A percentile compares a stretch with the other conserved stretches of the same genome.
Evolutionary conservation across 768 basidiomycete genomes (phyloP).

Genomic region (Mycena sanguinolenta): DNA sequence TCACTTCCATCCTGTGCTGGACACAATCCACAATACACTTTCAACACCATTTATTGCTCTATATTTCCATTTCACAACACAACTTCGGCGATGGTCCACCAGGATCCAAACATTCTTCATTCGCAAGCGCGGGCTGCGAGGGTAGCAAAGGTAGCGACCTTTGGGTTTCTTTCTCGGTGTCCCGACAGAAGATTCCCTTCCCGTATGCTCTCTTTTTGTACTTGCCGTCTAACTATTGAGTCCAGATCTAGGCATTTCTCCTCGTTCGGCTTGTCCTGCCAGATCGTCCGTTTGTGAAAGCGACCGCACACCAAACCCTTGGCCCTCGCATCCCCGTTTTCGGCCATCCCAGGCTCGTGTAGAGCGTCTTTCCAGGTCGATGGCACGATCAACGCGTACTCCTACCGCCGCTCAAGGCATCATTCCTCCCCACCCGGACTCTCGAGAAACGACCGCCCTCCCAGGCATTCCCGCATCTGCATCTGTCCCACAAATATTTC

Average conservation of each 20-base stretch:
- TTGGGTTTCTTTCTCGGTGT: constrained; percentile 29
- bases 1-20: constrained; percentile 23
- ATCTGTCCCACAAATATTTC: constrained; percentile 3
- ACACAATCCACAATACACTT: constrained; percentile 17
- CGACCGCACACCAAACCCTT: constrained; percentile 13
- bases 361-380: constrained; percentile 12
- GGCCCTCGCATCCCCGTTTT: constrained; percentile 8
- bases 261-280: constrained; percentile 11
- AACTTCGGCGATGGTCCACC: neutral
- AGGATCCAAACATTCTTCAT: neutral
- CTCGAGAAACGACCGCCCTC: neutral
- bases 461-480: neutral
- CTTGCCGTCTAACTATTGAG: neutral
- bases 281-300: constrained; percentile 7
- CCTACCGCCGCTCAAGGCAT: neutral
- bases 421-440: constrained; percentile 1
- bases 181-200: constrained; percentile 26
- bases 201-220: constrained; percentile 10
- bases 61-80: neutral
- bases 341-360: constrained; percentile 26
- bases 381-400: constrained; percentile 14
- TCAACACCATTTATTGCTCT: constrained; percentile 5
- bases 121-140: neutral
- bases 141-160: constrained; percentile 30
- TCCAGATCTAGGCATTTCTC: constrained; percentile 14